Evolutionary conservation across 164 flowering plant genomes (phyloP), one percentile per base, ranked within the genome.

Genomic region (Kingdonia uniflora): DNA sequence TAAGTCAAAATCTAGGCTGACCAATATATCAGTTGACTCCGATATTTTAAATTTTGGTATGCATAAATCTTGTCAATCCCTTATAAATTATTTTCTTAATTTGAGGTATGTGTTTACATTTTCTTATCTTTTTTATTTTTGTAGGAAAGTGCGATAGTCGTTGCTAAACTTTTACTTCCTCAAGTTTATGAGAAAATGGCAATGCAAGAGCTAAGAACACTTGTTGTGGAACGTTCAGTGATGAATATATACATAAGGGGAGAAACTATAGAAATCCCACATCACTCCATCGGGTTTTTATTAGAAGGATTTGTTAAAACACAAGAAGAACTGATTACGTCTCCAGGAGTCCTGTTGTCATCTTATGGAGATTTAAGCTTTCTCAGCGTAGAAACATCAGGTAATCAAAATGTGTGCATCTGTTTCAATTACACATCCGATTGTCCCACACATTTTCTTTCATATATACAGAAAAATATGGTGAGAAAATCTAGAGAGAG

Each of bases 131-230:
- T 47, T 19, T 51, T 61, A 1, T 43, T 52, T 57, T 58, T 63
- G 62, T 79, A 91, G 98, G 95, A 91, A 74, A 78, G 92, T 76
- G 76, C 70, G 15, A 69, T 82, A 39, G 66, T 71, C 53, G 76
- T 87, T 47, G 82, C 85, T 17, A 91, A 87, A 62, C 68, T 91
- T 60, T 67, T 91, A 71, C 79, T 80, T 76, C 98, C 98, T 65
- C 85, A 78, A 58, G 54, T 78, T 47, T 85, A 83, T 74, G 98
- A 85, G 69, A 74, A 76, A 65, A 73, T 78, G 74, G 46, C 80
- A 48, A 76, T 87, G 95, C 84, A 75, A 55, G 91, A 90, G 43
- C 25, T 90, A 44, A 81, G 97, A 66, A 69, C 78, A 53, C 74
- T 84, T 55, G 71, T 80, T 55, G 73, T 80, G 35, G 95, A 87